Evolutionary conservation across 345 rosid species (phyloP), one percentile per base, ranked within the genome.

Genomic region (Melaleuca alternifolia): DNA sequence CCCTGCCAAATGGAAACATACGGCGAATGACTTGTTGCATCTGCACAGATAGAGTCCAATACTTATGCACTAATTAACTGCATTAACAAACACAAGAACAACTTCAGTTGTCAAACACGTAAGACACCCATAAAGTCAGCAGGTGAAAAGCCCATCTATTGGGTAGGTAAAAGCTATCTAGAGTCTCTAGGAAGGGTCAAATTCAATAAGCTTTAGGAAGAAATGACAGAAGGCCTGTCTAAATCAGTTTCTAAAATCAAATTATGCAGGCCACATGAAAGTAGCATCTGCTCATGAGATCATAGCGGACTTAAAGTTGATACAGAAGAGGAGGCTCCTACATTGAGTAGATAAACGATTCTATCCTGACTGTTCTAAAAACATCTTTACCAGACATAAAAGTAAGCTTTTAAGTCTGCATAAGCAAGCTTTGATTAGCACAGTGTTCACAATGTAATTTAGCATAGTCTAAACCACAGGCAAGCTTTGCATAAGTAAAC

Each of bases 1-100:
- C 99, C 94, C 98, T 94, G 81, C 99, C 99, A 61, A 97, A 97
- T 83, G 98, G 99, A 93, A 97, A 97, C 98, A 97, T 93, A 84
- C 95, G 93, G 84, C 86, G 84, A 14, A 97, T 82, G 85, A 97
- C 98, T 92, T 94, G 95, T 87, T 91, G 93, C 50, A 95, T 95
- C 99, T 97, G 97, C 93, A 92, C 54, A 87, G 57, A 81, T 84
- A 85, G 53, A 82, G 82, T 50, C 24, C 81, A 33, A 83, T 52
- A 77, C 62, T 65, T 37, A 71, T 62, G 83, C 84, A 85, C 82
- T 20, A 7, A 7, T 18, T 48, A 71, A 71, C 26, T 33, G 13
- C 46, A 24, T 48, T 11, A 61, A 88, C 57, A 37, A 5, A 87
- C 30, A 77, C 50, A 83, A 48, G 51, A 21, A 26, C 7, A 9